These are phyloP conservation scores for Podospora pseudocomata DNA, from an alignment of 495 filamentous ascomycete genomes.

Conservation along the genomic window DNA sequence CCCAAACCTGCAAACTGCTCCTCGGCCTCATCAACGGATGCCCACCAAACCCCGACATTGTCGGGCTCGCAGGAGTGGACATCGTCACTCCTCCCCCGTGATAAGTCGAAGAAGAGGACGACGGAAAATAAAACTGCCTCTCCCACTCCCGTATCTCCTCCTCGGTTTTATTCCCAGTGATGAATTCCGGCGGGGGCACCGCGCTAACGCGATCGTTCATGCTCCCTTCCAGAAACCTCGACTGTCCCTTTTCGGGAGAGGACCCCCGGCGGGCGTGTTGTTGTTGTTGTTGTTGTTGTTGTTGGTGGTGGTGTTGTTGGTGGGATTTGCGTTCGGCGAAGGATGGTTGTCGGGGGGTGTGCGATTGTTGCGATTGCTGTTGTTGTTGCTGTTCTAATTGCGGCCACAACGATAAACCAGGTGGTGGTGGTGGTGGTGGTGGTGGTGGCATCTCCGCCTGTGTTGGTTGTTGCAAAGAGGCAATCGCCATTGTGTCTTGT, in stretches of 20 bases:
- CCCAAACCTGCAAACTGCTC: constrained; percentile 6
- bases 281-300: neutral
- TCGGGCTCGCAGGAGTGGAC: neutral
- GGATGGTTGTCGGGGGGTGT: neutral
- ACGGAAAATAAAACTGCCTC: constrained; percentile 33
- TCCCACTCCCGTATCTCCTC: constrained; percentile 35
- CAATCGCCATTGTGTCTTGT: neutral
- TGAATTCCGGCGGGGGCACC: constrained; percentile 60
- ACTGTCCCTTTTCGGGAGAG: constrained; percentile 14
- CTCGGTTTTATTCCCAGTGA: constrained; percentile 26
- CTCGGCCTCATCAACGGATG: neutral
- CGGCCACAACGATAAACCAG: neutral
- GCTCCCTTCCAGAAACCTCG: constrained; percentile 64
- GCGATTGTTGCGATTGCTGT: neutral
- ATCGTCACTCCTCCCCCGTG: neutral
- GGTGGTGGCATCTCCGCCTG: neutral
- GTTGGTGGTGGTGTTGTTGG: neutral
- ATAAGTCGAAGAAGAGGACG: neutral
- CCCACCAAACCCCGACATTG: constrained; percentile 1
- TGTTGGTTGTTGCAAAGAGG: neutral
- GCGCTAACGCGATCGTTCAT: constrained; percentile 74
- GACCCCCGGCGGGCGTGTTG: neutral
- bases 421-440: too few species aligned
- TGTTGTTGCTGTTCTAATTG: neutral
- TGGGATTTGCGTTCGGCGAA: neutral